Evolutionary conservation across 2,329 filamentous ascomycete genomes (phyloP).

Genomic region (Penicillium sp.): DNA sequence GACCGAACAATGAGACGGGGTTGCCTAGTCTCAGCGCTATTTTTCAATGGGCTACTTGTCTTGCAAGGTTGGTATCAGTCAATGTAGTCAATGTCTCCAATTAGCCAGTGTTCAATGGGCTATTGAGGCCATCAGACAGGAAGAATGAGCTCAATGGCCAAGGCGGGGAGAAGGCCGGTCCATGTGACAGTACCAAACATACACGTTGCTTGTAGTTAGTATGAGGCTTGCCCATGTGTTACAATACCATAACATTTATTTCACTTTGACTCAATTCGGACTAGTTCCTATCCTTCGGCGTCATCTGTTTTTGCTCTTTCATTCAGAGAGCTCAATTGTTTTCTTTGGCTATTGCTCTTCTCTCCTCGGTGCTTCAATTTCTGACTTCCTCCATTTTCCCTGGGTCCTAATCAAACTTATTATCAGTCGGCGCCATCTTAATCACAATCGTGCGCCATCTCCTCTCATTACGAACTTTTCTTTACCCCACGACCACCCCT

Average conservation of each 20-base stretch:
- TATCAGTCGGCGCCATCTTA: neutral
- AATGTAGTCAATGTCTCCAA: neutral
- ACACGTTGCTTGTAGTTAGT: neutral
- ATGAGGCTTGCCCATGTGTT: neutral
- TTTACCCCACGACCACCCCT: slow-evolving; percentile 8
- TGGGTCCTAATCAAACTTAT: neutral
- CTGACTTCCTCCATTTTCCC: neutral
- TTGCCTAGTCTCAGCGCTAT: neutral
- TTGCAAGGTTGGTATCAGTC: neutral
- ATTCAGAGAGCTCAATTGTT: neutral
- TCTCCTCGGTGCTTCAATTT: neutral
- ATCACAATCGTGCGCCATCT: neutral
- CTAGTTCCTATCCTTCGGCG: slow-evolving; percentile 6
- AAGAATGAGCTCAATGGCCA: slow-evolving; percentile 19
- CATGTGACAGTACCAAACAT: slow-evolving; percentile 32
- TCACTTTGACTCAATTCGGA: slow-evolving; percentile 5
- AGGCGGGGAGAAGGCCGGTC: slow-evolving; percentile 22
- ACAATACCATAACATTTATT: slow-evolving; percentile 4
- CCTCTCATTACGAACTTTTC: slow-evolving; percentile 1
- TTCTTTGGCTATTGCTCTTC: neutral
- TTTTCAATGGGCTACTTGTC: neutral
- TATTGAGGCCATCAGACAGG: slow-evolving; percentile 17
- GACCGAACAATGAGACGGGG: neutral
- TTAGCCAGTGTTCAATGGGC: neutral
- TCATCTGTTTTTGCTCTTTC: slow-evolving; percentile 6